Percentiles rank a stretch among this genome's conserved stretches.
These are phyloP conservation scores for Perkinsus chesapeaki DNA, from an alignment of 169 alveolate genomes.

Conservation along the genomic window DNA sequence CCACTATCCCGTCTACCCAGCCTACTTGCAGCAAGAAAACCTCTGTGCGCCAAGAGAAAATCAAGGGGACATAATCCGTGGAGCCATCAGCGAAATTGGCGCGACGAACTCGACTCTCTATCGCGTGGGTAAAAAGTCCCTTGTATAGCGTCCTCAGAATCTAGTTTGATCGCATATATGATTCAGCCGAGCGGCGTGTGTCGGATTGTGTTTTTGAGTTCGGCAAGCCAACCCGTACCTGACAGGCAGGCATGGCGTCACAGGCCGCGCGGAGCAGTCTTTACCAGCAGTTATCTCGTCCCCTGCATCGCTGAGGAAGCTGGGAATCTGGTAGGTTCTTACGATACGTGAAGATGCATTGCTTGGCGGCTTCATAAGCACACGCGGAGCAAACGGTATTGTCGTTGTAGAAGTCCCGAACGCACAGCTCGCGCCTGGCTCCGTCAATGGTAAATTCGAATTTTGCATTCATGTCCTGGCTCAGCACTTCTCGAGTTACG, in stretches of 20 bases:
- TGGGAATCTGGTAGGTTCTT: background rate
- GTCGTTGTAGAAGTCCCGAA: background rate
- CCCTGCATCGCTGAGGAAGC: slow-evolving; percentile 12
- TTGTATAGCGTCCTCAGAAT: background rate
- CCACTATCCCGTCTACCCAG: too few species aligned
- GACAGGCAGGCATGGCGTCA: slow-evolving; percentile 14
- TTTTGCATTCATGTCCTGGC: background rate
- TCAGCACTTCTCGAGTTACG: background rate
- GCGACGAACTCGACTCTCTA: too few species aligned
- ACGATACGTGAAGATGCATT: slow-evolving; percentile 21
- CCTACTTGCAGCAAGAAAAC: too few species aligned
- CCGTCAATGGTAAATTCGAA: background rate
- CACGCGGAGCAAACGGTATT: slow-evolving; percentile 18
- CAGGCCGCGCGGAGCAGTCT: background rate
- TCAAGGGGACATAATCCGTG: too few species aligned
- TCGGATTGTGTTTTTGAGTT: slow-evolving; percentile 24
- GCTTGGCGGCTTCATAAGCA: slow-evolving; percentile 12
- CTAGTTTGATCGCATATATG: slow-evolving; percentile 19
- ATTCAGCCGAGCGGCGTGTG: slow-evolving; percentile 24
- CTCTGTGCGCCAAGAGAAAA: too few species aligned
- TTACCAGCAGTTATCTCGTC: background rate
- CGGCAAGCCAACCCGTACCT: slow-evolving; percentile 35
- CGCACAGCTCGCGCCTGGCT: background rate
- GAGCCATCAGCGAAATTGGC: too few species aligned
- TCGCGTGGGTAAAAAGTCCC: too few species aligned